Percentiles rank a stretch among this genome's conserved stretches.
phyloP scores from a whole-genome alignment of 139 green algal genomes.

The Coccomyxa sp. region DNA sequence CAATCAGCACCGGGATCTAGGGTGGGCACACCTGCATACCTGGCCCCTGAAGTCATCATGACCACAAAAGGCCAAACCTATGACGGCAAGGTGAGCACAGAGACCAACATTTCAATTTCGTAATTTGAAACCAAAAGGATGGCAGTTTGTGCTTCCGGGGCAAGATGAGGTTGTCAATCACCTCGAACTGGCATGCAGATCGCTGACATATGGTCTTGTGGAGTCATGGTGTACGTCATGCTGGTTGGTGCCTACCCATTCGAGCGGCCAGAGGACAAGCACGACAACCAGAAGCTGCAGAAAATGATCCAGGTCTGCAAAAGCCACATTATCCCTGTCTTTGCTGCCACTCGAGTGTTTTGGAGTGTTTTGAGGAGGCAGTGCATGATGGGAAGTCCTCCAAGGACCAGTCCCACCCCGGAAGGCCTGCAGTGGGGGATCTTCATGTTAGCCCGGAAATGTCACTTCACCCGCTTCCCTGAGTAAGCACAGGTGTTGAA shows the following conservation, averaged over 20 bases:
- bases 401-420: too few relatives aligned
- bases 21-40: slow-evolving; percentile 97
- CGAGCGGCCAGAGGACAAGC: slow-evolving; percentile 87
- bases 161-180: background rate
- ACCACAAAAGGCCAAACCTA: slow-evolving; percentile 83
- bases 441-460: background rate
- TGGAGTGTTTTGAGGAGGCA: background rate
- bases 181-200: slow-evolving; percentile 16
- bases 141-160: background rate
- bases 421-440: too few relatives aligned
- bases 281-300: slow-evolving; percentile 80
- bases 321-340: background rate
- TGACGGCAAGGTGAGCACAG: slow-evolving; percentile 69
- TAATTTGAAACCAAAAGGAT: background rate
- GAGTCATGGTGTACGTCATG: slow-evolving; percentile 99
- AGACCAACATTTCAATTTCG: background rate
- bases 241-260: slow-evolving; percentile 92
- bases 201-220: slow-evolving; percentile 95
- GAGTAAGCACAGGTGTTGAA: background rate
- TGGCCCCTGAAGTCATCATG: slow-evolving; percentile 95
- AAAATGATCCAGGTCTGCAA: slow-evolving; percentile 51
- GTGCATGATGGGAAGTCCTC: background rate
- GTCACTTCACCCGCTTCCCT: too few relatives aligned
- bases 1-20: slow-evolving; percentile 73
- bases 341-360: background rate